phyloP scores from a whole-genome alignment of 1,284 basidiomycete species.

The Nidula niveotomentosa region DNA sequence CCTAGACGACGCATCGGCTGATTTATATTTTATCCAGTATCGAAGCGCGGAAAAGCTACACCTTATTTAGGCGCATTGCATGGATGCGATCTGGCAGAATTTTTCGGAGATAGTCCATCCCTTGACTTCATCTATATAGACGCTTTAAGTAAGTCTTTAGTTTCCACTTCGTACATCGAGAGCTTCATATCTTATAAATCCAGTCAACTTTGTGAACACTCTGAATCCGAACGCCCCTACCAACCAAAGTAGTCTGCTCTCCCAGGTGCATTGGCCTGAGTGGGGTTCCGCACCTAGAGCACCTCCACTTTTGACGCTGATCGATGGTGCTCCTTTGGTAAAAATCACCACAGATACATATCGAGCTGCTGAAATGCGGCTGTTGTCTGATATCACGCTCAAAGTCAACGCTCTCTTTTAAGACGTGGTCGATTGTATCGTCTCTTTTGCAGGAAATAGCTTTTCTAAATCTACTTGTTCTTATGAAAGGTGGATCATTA shows the following conservation, averaged over 20 bases:
- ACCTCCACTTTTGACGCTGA: constrained; percentile 11
- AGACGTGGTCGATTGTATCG: too few species aligned
- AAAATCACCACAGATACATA: constrained; percentile 9
- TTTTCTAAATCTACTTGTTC: too few species aligned
- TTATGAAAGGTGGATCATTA: neutral
- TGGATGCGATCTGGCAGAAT: constrained; percentile 11
- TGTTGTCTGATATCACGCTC: constrained; percentile 3
- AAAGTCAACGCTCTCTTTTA: too few species aligned
- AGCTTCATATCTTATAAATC: neutral
- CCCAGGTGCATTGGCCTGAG: neutral
- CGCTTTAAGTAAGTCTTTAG: constrained; percentile 14
- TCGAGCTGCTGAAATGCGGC: constrained; percentile 6
- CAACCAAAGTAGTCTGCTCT: constrained; percentile 3
- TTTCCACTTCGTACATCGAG: too few species aligned
- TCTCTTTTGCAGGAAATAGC: too few species aligned
- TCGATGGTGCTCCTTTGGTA: constrained; percentile 5
- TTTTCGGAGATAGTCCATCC: constrained; percentile 4
- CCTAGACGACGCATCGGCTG: neutral
- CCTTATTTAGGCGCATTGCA: constrained; percentile 16
- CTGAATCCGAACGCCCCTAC: constrained; percentile 11
- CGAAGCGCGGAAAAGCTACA: constrained; percentile 11
- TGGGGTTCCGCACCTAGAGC: neutral
- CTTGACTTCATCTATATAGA: constrained; percentile 8
- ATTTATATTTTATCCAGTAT: constrained; percentile 7
- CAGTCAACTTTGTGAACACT: constrained; percentile 18